Percentiles rank a stretch among this genome's conserved stretches.
phyloP scores from a whole-genome alignment of 257 asterid genomes.

The Anisodus tanguticus region DNA sequence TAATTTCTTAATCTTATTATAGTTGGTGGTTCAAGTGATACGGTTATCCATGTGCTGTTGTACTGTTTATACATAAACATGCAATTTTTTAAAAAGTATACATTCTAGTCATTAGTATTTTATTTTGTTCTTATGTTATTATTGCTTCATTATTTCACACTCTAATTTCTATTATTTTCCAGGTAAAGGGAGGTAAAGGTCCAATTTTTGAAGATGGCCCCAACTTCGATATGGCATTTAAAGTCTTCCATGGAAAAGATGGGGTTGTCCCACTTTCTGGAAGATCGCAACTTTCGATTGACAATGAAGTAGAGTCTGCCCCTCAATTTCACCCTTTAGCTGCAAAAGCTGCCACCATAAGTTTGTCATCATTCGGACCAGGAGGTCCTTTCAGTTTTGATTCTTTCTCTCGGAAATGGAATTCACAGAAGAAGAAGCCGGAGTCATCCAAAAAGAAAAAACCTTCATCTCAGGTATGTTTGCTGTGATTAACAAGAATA shows the following conservation, averaged over 20 bases:
- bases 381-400: conserved; percentile 80
- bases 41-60: conserved; percentile 22
- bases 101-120: conserved; percentile 18
- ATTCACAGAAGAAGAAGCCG: conserved; percentile 57
- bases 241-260: conserved; percentile 78
- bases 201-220: conserved; percentile 89
- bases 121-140: conserved; percentile 14
- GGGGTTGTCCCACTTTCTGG: conserved; percentile 73
- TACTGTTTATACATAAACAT: background rate
- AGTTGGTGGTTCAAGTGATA: conserved; percentile 16
- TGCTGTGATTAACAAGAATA: conserved; percentile 7
- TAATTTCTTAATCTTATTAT: background rate
- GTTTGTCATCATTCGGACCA: conserved; percentile 77
- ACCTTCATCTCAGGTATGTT: conserved; percentile 53
- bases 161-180: conserved; percentile 34
- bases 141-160: background rate
- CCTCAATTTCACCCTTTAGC: conserved; percentile 66
- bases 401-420: conserved; percentile 54
- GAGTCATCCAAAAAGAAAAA: conserved; percentile 55
- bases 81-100: background rate
- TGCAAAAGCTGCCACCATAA: conserved; percentile 72
- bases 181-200: conserved; percentile 63
- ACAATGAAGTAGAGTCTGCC: conserved; percentile 45
- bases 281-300: conserved; percentile 37
- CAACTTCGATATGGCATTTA: conserved; percentile 68